Base-by-base conservation (phyloP, 495 filamentous ascomycete species). In the Rostrohypoxylon terebratum region DNA sequence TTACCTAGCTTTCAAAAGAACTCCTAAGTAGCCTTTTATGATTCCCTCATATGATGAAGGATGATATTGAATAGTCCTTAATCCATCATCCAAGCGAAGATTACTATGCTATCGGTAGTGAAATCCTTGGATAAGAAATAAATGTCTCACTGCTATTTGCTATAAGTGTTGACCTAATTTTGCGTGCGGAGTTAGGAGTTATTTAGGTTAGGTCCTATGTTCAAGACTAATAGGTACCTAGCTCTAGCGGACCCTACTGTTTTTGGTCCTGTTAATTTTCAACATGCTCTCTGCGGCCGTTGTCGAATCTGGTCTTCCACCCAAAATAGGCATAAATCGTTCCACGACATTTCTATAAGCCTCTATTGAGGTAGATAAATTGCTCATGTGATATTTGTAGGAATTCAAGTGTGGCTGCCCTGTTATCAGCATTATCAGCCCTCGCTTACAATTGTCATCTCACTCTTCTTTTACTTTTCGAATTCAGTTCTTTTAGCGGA, bases 401-500 rank as follows among this genome's bases (percentile, higher is more conserved):
- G 33, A 38, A 25, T 10, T 36, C 10, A 40, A 40, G 18, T 50
- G 59, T 50, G 59, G 28, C 59, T 62, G 25, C 14, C 28, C 50
- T 62, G 16, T 40, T 23, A 18, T 55, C 51, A 57, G 53, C 31
- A 28, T 40, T 23, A 18, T 55, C 51, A 57, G 53, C 31, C 14
- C 16, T 33, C 63, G 31, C 25, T 59, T 66, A 16, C 11, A 54
- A 50, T 66, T 36, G 25, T 14, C 40, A 59, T 55, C 16, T 20
- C 21, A 55, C 44, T 38, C 4, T 13, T 11, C n/a, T 55, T 20
- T 16, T 53, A 14, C 16, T 59, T 58, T 45, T 23, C 14, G 13
- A 34, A 8, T 3, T 28, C 21, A 31, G 11, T 44, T 7, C 28
- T 44, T 47, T n/a, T 16, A 1, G 8, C 47, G 33, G 44, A 33